These are phyloP conservation scores for Coemansia sp. DNA, from an alignment of 192 early-diverging fungal species.

Conservation along the genomic window DNA sequence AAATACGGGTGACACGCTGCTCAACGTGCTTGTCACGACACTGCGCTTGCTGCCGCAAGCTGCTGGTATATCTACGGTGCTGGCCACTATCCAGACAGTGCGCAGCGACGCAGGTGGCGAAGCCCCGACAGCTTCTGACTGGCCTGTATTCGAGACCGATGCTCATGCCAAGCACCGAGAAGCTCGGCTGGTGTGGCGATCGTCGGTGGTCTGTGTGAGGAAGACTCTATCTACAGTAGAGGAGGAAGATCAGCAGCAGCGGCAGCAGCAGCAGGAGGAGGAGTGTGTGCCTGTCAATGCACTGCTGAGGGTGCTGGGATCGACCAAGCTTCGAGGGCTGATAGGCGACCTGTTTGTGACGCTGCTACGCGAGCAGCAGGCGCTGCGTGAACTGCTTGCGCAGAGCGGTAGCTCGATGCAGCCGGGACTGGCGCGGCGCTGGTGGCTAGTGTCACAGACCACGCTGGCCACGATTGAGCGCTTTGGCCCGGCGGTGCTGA, in stretches of 20 bases:
- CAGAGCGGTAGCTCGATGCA: not conserved
- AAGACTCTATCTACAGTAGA: too few relatives aligned
- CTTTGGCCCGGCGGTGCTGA: constrained; percentile 70
- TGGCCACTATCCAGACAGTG: constrained; percentile 23
- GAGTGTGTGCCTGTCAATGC: constrained; percentile 55
- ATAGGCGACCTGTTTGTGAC: constrained; percentile 72
- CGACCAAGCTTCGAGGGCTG: constrained; percentile 54
- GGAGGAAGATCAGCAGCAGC: constrained; percentile 2
- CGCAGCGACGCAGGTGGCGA: constrained; percentile 19
- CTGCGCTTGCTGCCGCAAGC: constrained; percentile 19
- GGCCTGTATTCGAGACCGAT: not conserved
- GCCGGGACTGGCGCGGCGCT: constrained; percentile 13
- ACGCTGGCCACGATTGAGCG: constrained; percentile 60
- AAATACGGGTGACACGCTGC: constrained; percentile 38
- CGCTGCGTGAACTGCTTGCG: constrained; percentile 47
- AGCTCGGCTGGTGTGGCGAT: not conserved
- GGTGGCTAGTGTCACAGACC: constrained; percentile 47
- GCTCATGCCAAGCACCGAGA: not conserved
- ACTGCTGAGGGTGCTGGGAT: constrained; percentile 63
- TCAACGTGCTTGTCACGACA: constrained; percentile 13
- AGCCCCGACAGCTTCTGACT: not conserved
- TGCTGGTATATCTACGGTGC: constrained; percentile 15
- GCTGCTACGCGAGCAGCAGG: constrained; percentile 65
- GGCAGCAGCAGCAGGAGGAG: constrained; percentile 13
- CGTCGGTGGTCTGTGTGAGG: not conserved